These are phyloP conservation scores for Salix exigua DNA, from an alignment of 345 rosid genomes.

Conservation along the genomic window DNA sequence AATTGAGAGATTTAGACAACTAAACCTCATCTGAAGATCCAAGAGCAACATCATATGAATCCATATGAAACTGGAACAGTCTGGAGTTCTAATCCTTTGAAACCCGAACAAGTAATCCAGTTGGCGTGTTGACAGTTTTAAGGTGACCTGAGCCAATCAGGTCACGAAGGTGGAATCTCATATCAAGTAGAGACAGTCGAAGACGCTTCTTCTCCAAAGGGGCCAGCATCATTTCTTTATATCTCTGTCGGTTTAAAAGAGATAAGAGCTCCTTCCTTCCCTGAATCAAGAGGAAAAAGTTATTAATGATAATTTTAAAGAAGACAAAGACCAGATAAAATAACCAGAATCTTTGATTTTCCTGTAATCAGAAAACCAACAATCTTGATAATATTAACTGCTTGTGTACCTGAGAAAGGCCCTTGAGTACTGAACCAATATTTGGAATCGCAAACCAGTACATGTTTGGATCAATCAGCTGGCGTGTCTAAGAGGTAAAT, in stretches of 20 bases:
- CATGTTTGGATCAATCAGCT: constrained; percentile 73
- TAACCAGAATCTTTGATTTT: neutral
- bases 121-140: constrained; percentile 19
- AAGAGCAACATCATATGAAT: neutral
- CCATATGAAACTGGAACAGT: neutral
- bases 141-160: constrained; percentile 79
- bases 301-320: neutral
- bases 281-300: constrained; percentile 27
- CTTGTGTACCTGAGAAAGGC: constrained; percentile 65
- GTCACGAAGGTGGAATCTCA: constrained; percentile 93
- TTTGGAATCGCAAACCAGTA: constrained; percentile 93
- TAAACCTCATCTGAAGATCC: constrained; percentile 16
- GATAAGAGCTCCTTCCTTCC: constrained; percentile 94
- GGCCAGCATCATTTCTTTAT: constrained; percentile 90
- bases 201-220: constrained; percentile 79
- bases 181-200: constrained; percentile 70
- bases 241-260: constrained; percentile 63
- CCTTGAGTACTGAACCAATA: constrained; percentile 77
- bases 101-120: constrained; percentile 25
- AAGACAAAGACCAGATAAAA: neutral
- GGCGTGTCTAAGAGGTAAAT: constrained; percentile 54
- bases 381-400: neutral
- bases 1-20: neutral
- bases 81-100: constrained; percentile 19
- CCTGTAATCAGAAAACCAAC: neutral